phyloP scores from a whole-genome alignment of 2,329 filamentous ascomycete species.

The Colletotrichum phormii region DNA sequence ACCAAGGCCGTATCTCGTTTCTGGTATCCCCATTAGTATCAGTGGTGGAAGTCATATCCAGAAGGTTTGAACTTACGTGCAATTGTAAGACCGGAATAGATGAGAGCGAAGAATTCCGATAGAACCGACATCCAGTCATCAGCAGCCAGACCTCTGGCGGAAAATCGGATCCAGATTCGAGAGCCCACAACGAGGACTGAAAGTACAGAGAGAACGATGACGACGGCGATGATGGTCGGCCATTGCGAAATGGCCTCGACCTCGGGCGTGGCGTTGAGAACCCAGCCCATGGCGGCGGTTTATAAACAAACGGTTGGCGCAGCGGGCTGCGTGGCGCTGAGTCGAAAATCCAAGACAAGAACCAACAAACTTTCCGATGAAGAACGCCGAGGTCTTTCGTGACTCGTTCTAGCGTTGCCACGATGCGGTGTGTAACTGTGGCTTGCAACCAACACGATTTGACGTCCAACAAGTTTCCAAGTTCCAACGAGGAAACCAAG shows the following conservation, averaged over 20 bases:
- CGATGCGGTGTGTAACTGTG: neutral
- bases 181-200: constrained; percentile 54
- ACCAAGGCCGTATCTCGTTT: constrained; percentile 65
- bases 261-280: constrained; percentile 59
- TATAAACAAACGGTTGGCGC: neutral
- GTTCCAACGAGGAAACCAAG: neutral
- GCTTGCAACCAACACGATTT: neutral
- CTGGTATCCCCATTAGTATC: constrained; percentile 42
- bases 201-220: constrained; percentile 55
- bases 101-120: constrained; percentile 57
- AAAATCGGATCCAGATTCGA: constrained; percentile 55
- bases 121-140: constrained; percentile 59
- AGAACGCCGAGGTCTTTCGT: neutral
- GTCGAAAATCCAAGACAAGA: neutral
- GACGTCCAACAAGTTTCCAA: neutral
- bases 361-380: neutral
- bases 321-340: neutral
- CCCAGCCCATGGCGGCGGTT: constrained; percentile 58
- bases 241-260: constrained; percentile 61
- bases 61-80: constrained; percentile 50
- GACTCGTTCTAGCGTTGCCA: neutral
- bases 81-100: constrained; percentile 63
- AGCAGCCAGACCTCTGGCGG: constrained; percentile 55
- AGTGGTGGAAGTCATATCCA: neutral
- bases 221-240: constrained; percentile 60